phyloP scores from a whole-genome alignment of 805 yeast genomes.

The Saturnispora gosingensis region DNA sequence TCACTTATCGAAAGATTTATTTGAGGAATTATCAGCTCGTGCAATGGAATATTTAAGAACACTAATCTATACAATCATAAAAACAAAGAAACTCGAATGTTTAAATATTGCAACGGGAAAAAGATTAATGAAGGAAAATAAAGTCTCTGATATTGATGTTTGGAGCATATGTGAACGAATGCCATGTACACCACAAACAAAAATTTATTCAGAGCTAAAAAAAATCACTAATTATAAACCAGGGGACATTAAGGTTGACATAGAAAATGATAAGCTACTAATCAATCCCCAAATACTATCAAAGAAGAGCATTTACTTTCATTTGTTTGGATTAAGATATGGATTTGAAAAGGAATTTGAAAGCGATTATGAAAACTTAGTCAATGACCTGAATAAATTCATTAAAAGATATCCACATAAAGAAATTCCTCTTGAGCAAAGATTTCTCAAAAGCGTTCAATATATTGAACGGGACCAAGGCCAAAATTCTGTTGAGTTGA shows the following conservation, averaged over 20 bases:
- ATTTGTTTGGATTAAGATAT: background rate
- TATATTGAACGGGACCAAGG: background rate
- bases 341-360: background rate
- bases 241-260: background rate
- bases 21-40: background rate
- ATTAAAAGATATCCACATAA: background rate
- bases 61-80: background rate
- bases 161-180: background rate
- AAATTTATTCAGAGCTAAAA: background rate
- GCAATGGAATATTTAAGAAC: background rate
- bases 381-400: background rate
- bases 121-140: background rate
- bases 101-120: background rate
- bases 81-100: background rate
- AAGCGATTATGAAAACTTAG: background rate
- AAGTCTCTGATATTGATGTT: background rate
- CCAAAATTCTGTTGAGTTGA: background rate
- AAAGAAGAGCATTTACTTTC: background rate
- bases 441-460: background rate
- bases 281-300: background rate
- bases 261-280: background rate
- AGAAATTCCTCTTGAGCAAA: background rate
- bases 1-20: background rate
- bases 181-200: conserved; percentile 1
- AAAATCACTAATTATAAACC: background rate